Evolutionary conservation across 805 yeast species (phyloP).

Genomic region (Monosporozyma siamensis): DNA sequence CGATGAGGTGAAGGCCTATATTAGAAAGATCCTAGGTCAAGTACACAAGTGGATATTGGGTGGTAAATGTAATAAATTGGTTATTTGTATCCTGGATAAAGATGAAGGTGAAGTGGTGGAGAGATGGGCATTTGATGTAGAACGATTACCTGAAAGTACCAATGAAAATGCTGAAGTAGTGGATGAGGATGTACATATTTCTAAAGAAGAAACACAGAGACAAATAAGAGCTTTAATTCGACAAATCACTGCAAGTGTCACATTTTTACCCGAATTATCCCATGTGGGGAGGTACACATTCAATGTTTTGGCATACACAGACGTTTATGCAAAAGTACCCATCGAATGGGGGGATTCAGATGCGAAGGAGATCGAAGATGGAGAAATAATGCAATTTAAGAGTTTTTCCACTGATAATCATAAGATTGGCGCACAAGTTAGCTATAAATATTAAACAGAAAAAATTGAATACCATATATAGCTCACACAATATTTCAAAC

Average conservation of each 20-base stretch:
- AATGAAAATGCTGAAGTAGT: conserved; percentile 7
- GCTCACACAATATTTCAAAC: too few relatives aligned
- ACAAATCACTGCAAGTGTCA: conserved; percentile 80
- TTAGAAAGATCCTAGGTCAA: conserved; percentile 58
- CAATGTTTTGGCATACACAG: conserved; percentile 76
- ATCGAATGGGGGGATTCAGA: conserved; percentile 80
- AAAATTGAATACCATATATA: too few relatives aligned
- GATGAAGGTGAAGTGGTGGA: conserved; percentile 63
- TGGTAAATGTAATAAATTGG: conserved; percentile 56
- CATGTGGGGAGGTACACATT: conserved; percentile 56
- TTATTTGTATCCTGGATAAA: conserved; percentile 64
- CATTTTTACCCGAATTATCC: conserved; percentile 71
- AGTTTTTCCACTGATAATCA: conserved; percentile 61
- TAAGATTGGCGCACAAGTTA: conserved; percentile 62
- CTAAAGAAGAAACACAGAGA: conserved; percentile 31
- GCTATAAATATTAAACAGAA: conserved; percentile 25
- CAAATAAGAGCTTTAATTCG: conserved; percentile 82
- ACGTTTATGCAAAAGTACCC: conserved; percentile 58
- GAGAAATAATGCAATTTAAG: conserved; percentile 62
- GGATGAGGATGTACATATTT: conserved; percentile 4
- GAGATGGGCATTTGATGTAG: conserved; percentile 76
- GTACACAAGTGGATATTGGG: conserved; percentile 65
- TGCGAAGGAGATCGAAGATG: conserved; percentile 44
- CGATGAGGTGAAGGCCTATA: conserved; percentile 64
- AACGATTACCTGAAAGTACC: conserved; percentile 20